Percentiles rank a stretch among this genome's conserved stretches.
Evolutionary conservation across 768 basidiomycete genomes (phyloP).

Genomic region (Mycena latifolia): DNA sequence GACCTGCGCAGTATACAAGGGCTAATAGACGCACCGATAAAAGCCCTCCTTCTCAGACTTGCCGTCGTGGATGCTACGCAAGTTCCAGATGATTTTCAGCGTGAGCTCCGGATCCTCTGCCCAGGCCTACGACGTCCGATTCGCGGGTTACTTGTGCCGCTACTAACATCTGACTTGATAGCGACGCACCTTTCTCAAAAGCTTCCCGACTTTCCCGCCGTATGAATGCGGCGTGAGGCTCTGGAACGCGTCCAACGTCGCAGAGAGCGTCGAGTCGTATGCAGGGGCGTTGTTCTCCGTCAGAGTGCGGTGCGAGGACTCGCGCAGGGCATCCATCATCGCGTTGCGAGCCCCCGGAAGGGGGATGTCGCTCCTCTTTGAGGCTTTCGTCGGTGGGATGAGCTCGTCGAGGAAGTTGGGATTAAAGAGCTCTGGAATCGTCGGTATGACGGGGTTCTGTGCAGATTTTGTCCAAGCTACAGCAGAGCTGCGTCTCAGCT

Average conservation of each 20-base stretch:
- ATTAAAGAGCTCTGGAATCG: conserved; percentile 69
- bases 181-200: conserved; percentile 48
- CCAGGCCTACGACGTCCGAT: conserved; percentile 65
- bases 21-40: conserved; percentile 55
- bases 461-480: conserved; percentile 27
- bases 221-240: conserved; percentile 45
- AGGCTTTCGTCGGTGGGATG: conserved; percentile 49
- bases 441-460: conserved; percentile 62
- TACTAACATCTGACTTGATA: not conserved
- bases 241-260: conserved; percentile 72
- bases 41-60: conserved; percentile 72
- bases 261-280: conserved; percentile 61
- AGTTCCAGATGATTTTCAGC: conserved; percentile 75
- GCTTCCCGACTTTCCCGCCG: conserved; percentile 41
- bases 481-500: not conserved
- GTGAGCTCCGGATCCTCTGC: conserved; percentile 68
- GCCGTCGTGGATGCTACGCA: conserved; percentile 76
- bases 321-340: conserved; percentile 68
- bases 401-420: conserved; percentile 69
- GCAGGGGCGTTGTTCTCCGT: conserved; percentile 68
- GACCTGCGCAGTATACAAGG: no score
- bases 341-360: conserved; percentile 45
- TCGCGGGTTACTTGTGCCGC: not conserved
- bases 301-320: conserved; percentile 54
- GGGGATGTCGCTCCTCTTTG: not conserved